Evolutionary conservation across 352 stramenopile genomes (phyloP), one percentile per base, ranked within the genome.

Genomic region (Phytophthora boehmeriae): DNA sequence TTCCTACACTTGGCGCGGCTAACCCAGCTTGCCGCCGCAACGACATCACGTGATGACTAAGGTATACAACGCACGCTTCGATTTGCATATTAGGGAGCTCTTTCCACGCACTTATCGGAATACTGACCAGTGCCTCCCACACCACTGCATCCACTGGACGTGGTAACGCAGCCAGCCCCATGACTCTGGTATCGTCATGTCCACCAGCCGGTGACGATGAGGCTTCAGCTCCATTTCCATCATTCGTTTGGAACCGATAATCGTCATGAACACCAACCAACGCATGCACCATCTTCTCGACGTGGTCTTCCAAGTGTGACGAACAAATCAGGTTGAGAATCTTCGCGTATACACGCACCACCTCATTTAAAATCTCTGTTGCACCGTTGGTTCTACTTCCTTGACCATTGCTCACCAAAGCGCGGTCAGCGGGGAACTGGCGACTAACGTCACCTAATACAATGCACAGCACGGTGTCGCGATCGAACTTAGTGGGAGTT

Each of bases 251-350:
- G 53, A 92, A 92, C 22, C 82, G 81, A 32, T 95, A 94, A 47
- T 93, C 83, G 25, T 93, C 83, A 13, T 95, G 81, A 1, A 93
- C 75, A 1, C 86, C 88, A 42, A 95, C 86, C 8, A 96, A 44
- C 20, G 86, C 80, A 50, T 92, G 85, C 0, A 96, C 58, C 27
- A 95, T 75, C 50, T 92, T 92, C 61, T 96, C 88, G 3, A 88
- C 63, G 54, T 96, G 88, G 38, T 96, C 88, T 49, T 83, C 83
- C 6, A 96, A 48, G 66, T 90, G 55, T n/a, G 56, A 35, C 20
- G 67, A 68, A 44, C 83, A 93, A 19, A 96, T 86, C 14, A 91
- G 42, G 19, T 89, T 69, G 6, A 96, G 53, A 16, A 88, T 73
- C 45, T 93, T 83, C 0, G 84, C 76, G 48, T 93, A 93, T 23